A percentile compares a stretch with the other conserved stretches of the same genome.
Conservation (phyloP, 164 flowering plant species). For the Annona cherimola region DNA sequence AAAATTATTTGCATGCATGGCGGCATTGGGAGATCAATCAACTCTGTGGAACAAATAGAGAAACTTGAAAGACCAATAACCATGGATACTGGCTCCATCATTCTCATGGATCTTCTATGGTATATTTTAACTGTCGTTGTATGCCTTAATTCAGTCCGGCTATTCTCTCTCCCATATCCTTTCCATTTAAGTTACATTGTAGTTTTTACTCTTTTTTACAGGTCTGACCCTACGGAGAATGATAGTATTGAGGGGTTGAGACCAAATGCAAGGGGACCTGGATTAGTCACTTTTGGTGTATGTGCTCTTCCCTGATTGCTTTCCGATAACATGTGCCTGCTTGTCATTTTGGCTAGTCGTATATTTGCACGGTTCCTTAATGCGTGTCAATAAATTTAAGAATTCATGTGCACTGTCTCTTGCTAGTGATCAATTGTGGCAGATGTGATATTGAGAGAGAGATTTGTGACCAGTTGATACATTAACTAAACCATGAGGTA, state of each 20-base stretch:
- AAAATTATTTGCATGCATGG: conserved; percentile 99
- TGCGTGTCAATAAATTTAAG: too few relatives aligned
- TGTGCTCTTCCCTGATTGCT: conserved; percentile 6
- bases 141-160: background rate
- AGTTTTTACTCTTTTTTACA: conserved; percentile 20
- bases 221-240: conserved; percentile 99
- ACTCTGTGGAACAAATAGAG: conserved; percentile 93
- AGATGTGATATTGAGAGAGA: too few relatives aligned
- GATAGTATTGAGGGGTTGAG: conserved; percentile 96
- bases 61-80: conserved; percentile 97
- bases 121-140: conserved; percentile 22
- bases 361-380: too few relatives aligned
- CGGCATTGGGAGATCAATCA: conserved; percentile 96
- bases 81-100: conserved; percentile 93
- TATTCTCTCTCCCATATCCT: background rate
- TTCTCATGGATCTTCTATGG: conserved; percentile 96
- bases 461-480: too few relatives aligned
- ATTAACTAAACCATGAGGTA: too few relatives aligned
- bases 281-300: conserved; percentile 98
- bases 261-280: conserved; percentile 99
- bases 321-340: too few relatives aligned
- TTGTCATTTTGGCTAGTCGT: too few relatives aligned
- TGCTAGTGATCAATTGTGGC: too few relatives aligned
- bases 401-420: too few relatives aligned
- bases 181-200: background rate